Base-by-base conservation (phyloP, 768 basidiomycete species). In the Candolleomyces efflorescens region DNA sequence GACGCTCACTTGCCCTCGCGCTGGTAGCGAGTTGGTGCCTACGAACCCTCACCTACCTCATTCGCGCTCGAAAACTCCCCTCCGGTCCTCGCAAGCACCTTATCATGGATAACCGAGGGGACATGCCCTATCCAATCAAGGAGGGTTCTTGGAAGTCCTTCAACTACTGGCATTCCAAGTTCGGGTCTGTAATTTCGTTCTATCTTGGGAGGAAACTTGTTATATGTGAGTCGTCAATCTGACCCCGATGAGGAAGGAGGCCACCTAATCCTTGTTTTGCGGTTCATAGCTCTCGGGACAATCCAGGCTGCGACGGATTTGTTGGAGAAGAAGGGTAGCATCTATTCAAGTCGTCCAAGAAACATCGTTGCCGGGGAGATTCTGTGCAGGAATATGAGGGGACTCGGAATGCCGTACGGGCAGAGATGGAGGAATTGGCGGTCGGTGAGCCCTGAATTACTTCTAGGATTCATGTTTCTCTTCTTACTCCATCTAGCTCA, bases 291-390 rank as follows among this genome's bases (percentile, higher is more conserved):
- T 3, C 63, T 68, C 5, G 71, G 69, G n/a, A 69, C 65, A 5
- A 55, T 66, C 5, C 62, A 69, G 53, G 66, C 65, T 13, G 71
- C 70, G 1, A 68, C 64, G 1, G 71, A 74, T 39, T 61, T 74
- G 6, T 47, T 74, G 11, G 71, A 72, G 17, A 74, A 69, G 59
- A 61, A 66, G 49, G 67, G 69, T 11, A 62, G 65, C n/a, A 68
- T 72, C 22, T 73, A 71, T 58, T 73, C 72, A 0, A 69, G 70
- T 46, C 65, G 73, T 9, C 73, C 73, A 0, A 61, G 71, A 3
- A 68, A 61, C 37, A 71, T 72, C 39, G 63, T 72, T 49, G 71
- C 68, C 12, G 63, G 67, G 3, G 71, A 73, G 49, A 68, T 74
- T 18, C 60, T 72, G 32, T 68, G 70, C 11, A 67, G 66, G 3